Evolutionary conservation across 2,329 filamentous ascomycete genomes (phyloP).

Genomic region (Paecilomyces sp.): DNA sequence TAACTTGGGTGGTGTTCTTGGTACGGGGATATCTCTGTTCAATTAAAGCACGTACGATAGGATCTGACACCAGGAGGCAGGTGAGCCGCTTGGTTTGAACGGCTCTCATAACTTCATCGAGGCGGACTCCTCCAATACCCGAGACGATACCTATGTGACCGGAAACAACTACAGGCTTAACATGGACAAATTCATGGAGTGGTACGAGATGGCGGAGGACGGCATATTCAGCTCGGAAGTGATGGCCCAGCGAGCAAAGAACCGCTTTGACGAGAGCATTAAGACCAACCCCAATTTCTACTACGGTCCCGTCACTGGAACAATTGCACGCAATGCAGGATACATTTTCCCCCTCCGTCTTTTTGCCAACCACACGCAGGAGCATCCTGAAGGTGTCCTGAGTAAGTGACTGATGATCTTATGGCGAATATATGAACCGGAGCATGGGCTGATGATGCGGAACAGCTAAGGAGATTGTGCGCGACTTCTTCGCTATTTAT

Average conservation of each 20-base stretch:
- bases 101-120: conserved; percentile 53
- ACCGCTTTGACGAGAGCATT: conserved; percentile 43
- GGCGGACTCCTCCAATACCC: conserved; percentile 46
- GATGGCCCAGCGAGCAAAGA: conserved; percentile 37
- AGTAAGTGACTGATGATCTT: conserved; percentile 20
- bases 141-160: conserved; percentile 47
- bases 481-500: conserved; percentile 43
- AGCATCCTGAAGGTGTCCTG: conserved; percentile 31
- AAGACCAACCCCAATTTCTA: conserved; percentile 49
- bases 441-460: conserved; percentile 5
- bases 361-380: conserved; percentile 38
- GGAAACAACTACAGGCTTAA: conserved; percentile 47
- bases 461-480: conserved; percentile 34
- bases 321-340: conserved; percentile 44
- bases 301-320: conserved; percentile 47
- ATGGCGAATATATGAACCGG: not conserved
- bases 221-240: conserved; percentile 36
- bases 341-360: conserved; percentile 40
- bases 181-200: conserved; percentile 44
- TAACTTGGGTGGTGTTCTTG: conserved; percentile 39
- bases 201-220: conserved; percentile 37
- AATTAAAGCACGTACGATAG: not conserved
- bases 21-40: conserved; percentile 11
- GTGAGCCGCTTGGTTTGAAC: conserved; percentile 41
- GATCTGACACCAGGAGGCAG: conserved; percentile 10